Conservation (phyloP, 1,139 yeast genomes). For the Geotrichum klebahnii region DNA sequence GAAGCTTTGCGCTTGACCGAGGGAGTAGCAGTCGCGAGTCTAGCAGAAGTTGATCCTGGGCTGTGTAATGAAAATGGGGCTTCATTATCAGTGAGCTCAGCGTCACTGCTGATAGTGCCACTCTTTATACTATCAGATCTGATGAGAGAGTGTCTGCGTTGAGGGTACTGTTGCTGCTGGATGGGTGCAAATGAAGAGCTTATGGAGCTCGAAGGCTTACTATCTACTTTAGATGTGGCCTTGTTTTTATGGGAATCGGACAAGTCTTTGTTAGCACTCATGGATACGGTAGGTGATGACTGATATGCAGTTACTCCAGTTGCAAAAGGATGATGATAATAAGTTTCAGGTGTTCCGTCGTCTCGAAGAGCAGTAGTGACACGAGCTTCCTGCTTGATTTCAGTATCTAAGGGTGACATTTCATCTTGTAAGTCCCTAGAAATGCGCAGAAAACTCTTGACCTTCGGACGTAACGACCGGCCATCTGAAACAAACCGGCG, state of each 20-base stretch:
- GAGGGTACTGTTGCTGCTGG: background rate
- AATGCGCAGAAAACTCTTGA: conserved; percentile 34
- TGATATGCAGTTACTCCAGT: background rate
- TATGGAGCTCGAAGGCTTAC: background rate
- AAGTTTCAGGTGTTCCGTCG: conserved; percentile 18
- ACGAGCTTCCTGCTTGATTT: conserved; percentile 37
- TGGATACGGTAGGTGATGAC: conserved; percentile 3
- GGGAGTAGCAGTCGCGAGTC: conserved; percentile 17
- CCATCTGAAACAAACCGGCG: conserved; percentile 26
- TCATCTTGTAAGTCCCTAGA: conserved; percentile 37
- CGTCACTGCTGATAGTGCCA: background rate
- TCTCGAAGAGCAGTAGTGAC: conserved; percentile 35
- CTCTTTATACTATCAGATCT: conserved; percentile 15
- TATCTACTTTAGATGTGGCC: background rate
- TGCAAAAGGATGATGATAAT: conserved; percentile 1
- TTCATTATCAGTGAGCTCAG: conserved; percentile 17
- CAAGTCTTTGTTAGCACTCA: background rate
- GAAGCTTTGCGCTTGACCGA: conserved; percentile 27
- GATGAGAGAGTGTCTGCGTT: conserved; percentile 10
- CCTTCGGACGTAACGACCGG: conserved; percentile 34
- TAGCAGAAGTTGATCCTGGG: conserved; percentile 1
- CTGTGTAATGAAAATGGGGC: conserved; percentile 8
- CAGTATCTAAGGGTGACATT: conserved; percentile 36
- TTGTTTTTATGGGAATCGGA: background rate
- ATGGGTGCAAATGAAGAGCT: conserved; percentile 6